phyloP scores from a whole-genome alignment of 2,329 filamentous ascomycete genomes.

The Rasamsonia emersonii region DNA sequence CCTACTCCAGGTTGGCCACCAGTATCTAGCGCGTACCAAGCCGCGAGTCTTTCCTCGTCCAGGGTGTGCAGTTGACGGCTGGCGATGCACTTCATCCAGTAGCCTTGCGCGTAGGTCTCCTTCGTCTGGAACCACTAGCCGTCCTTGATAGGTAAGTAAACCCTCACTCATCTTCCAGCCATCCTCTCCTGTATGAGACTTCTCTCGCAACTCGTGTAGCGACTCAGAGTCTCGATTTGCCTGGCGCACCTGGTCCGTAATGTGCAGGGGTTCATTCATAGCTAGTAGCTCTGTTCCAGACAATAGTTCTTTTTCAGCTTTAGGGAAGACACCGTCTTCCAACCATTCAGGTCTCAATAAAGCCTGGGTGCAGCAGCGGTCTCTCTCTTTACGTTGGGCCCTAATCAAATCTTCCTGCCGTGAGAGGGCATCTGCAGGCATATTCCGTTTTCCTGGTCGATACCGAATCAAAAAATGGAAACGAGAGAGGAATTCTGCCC shows the following conservation, averaged over 20 bases:
- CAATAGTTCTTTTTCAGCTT: background rate
- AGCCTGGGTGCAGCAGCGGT: conserved; percentile 9
- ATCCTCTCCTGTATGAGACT: background rate
- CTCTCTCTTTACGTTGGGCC: no score
- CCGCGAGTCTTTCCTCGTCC: conserved; percentile 2
- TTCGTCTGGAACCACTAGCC: background rate
- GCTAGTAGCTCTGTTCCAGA: background rate
- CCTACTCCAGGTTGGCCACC: background rate
- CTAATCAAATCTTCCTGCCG: no score
- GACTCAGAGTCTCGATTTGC: background rate
- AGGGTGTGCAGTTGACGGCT: conserved; percentile 4
- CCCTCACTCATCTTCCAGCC: background rate
- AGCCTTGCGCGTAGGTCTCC: background rate
- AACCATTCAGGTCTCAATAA: conserved; percentile 4
- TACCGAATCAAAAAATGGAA: conserved; percentile 21
- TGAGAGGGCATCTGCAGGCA: conserved; percentile 8
- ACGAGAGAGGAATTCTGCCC: conserved; percentile 14
- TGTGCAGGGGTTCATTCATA: background rate
- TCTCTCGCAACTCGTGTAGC: background rate
- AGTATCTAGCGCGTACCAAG: conserved; percentile 4
- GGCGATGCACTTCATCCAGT: background rate
- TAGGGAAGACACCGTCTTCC: background rate
- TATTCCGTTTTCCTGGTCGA: conserved; percentile 11
- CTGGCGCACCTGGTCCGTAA: background rate
- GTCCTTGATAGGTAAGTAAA: background rate